Conservation (phyloP, 2,329 filamentous ascomycete genomes). For the Arthroderma uncinatum region DNA sequence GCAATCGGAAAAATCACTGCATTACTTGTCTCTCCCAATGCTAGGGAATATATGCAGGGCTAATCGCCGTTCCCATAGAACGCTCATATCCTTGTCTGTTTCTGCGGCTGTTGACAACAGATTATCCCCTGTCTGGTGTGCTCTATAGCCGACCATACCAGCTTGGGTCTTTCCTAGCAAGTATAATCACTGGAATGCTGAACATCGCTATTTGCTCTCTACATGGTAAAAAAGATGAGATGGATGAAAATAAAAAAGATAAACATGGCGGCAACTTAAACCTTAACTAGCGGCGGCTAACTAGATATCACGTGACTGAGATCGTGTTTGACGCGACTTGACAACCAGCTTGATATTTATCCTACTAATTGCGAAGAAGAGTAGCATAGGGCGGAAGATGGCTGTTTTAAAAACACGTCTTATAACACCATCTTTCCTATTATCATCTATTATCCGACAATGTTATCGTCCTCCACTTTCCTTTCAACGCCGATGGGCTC, state of each 20-base stretch:
- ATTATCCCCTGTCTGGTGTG: too few relatives aligned
- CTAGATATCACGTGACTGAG: neutral
- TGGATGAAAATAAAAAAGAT: neutral
- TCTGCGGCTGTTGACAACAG: too few relatives aligned
- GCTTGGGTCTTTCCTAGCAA: neutral
- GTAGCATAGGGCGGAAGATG: neutral
- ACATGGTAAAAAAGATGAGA: too few relatives aligned
- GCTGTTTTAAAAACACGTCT: neutral
- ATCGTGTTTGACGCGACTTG: neutral
- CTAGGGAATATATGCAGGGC: too few relatives aligned
- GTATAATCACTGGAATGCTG: neutral
- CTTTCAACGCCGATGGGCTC: slow-evolving; percentile 4
- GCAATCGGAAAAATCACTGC: neutral
- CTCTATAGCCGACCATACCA: too few relatives aligned
- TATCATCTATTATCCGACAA: neutral
- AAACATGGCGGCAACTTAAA: neutral
- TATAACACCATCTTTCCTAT: neutral
- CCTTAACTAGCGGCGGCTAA: neutral
- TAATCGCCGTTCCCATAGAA: neutral
- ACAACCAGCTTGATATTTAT: neutral
- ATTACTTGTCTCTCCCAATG: neutral
- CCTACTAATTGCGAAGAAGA: too few relatives aligned
- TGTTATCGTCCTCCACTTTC: neutral
- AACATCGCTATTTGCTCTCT: neutral
- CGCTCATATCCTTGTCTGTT: too few relatives aligned